Evolutionary conservation across 345 rosid species (phyloP).

Genomic region (Bruguiera sexangula): DNA sequence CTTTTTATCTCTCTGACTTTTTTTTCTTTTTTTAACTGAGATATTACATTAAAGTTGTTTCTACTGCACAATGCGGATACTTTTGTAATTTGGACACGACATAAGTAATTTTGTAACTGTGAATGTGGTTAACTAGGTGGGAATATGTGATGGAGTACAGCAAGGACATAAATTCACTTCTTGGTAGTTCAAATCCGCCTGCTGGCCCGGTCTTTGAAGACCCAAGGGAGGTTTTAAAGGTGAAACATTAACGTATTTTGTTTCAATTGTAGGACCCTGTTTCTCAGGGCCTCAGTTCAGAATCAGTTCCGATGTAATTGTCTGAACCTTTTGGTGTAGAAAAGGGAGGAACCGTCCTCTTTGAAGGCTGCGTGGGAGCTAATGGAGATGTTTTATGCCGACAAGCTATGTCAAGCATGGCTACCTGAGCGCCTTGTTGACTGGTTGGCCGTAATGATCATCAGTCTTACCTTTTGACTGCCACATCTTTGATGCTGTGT

Average conservation of each 20-base stretch:
- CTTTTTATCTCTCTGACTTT: not conserved
- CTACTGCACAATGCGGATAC: too few relatives aligned
- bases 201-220: slow-evolving; percentile 52
- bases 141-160: slow-evolving; percentile 87
- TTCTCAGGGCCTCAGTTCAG: not conserved
- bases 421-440: slow-evolving; percentile 77
- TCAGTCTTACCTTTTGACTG: slow-evolving; percentile 12
- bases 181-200: slow-evolving; percentile 41
- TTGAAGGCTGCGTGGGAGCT: slow-evolving; percentile 97
- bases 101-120: too few relatives aligned
- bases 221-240: slow-evolving; percentile 56
- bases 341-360: slow-evolving; percentile 49
- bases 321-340: slow-evolving; percentile 29
- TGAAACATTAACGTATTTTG: slow-evolving; percentile 10
- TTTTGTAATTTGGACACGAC: too few relatives aligned
- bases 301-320: not conserved
- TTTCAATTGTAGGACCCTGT: not conserved
- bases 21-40: not conserved
- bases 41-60: not conserved
- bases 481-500: slow-evolving; percentile 2
- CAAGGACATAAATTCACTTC: slow-evolving; percentile 66
- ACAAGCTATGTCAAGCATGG: slow-evolving; percentile 69
- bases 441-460: slow-evolving; percentile 87
- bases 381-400: slow-evolving; percentile 83
- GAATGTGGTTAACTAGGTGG: slow-evolving; percentile 51